Conservation (phyloP, 495 filamentous ascomycete species). For the Podospora tetraspora region DNA sequence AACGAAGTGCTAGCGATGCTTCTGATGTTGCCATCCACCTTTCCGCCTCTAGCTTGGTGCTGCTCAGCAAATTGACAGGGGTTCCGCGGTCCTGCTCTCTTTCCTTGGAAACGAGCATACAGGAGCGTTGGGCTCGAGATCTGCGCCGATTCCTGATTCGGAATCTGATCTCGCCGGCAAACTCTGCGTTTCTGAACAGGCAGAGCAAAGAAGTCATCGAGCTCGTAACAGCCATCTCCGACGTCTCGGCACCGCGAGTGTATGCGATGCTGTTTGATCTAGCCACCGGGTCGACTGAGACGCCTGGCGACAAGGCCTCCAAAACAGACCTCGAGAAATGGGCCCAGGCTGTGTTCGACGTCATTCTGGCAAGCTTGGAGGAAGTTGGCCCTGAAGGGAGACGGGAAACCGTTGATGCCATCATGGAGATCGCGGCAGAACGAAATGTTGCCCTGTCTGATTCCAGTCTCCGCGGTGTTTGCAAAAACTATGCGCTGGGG, state of each 20-base stretch:
- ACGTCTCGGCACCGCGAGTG: conserved; percentile 29
- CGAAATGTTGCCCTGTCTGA: conserved; percentile 19
- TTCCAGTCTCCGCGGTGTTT: conserved; percentile 36
- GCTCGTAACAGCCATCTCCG: conserved; percentile 29
- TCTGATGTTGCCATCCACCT: conserved; percentile 38
- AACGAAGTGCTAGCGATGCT: conserved; percentile 34
- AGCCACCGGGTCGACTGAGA: conserved; percentile 50
- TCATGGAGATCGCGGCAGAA: conserved; percentile 39
- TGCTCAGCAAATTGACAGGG: conserved; percentile 34
- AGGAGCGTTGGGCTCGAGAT: conserved; percentile 31
- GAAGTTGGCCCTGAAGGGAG: conserved; percentile 10
- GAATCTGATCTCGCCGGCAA: conserved; percentile 66
- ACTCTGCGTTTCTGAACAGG: conserved; percentile 48
- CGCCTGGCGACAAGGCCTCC: conserved; percentile 49
- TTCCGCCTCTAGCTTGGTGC: conserved; percentile 25
- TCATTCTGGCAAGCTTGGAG: conserved; percentile 33
- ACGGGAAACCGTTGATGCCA: conserved; percentile 26
- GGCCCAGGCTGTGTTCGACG: conserved; percentile 61
- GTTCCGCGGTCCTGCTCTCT: conserved; percentile 14
- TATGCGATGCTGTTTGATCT: conserved; percentile 53
- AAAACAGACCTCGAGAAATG: conserved; percentile 55
- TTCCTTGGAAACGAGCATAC: conserved; percentile 14
- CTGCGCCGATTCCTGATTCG: conserved; percentile 62
- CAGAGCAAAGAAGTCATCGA: conserved; percentile 32
- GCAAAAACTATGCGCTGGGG: conserved; percentile 35